These are phyloP conservation scores for Bolboschoenoplectus hybrid DNA, from an alignment of 202 grass and related monocot species.

Conservation along the genomic window DNA sequence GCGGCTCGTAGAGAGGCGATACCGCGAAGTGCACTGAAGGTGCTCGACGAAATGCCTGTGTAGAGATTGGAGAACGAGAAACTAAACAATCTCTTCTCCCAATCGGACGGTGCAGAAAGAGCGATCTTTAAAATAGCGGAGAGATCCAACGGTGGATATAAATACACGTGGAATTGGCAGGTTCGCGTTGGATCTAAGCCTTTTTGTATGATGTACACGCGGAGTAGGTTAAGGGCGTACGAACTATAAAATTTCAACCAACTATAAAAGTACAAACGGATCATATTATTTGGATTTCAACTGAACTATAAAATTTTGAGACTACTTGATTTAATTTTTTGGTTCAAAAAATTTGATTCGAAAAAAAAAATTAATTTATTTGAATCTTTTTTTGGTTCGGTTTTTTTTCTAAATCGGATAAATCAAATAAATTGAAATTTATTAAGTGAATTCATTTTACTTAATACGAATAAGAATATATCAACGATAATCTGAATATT, in stretches of 20 bases:
- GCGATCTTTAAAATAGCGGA: not conserved
- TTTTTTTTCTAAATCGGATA: no score
- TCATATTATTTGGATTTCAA: no score
- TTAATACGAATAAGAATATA: no score
- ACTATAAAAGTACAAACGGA: not conserved
- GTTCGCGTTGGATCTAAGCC: conserved; percentile 24
- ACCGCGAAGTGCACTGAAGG: not conserved
- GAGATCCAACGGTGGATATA: not conserved
- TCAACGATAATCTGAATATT: no score
- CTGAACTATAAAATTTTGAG: no score
- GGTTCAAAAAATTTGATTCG: no score
- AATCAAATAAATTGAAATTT: no score
- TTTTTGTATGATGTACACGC: not conserved
- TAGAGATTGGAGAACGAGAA: not conserved
- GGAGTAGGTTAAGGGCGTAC: not conserved
- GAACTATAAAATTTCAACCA: not conserved
- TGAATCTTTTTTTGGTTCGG: no score
- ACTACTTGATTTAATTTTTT: no score
- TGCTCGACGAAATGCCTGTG: conserved; percentile 16
- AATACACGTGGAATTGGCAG: not conserved
- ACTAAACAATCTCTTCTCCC: not conserved
- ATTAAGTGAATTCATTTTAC: no score
- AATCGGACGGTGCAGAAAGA: not conserved
- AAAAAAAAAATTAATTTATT: no score
- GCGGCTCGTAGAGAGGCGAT: not conserved